Base-by-base conservation (phyloP, 495 filamentous ascomycete genomes). In the Parachaetomium inaequale region DNA sequence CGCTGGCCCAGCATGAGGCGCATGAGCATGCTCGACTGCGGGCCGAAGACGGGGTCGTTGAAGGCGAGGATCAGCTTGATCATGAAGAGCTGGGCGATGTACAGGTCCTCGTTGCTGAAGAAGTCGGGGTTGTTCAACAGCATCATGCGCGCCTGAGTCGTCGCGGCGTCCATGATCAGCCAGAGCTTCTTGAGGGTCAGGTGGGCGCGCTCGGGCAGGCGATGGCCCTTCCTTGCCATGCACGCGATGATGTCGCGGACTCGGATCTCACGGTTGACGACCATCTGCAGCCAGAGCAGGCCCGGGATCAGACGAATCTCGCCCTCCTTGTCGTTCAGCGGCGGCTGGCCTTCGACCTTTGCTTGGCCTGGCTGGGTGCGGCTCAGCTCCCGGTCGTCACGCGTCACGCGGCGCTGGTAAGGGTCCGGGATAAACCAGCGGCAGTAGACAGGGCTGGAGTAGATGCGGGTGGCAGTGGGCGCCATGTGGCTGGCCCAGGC, bases 81-180 rank as follows among this genome's bases (percentile, higher is more conserved):
- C 62, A 88, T 70, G 73, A 89, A 87, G 42, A 82, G 61, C 7
- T 79, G 77, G 7, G 77, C 74, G 42, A 78, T 71, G 66, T 82
- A 81, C 6, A 90, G 57, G 63, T 88, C 86, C 2, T 66, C 58
- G 59, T 83, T 71, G 2, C 71, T 72, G 77, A 83, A 87, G 49
- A 84, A 74, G 0, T 70, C 63, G 15, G 32, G 34, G 66, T 81
- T 82, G 36, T 73, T 70, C 0, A 88, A 68, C n/a, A 84, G 70
- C n/a, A 68, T 72, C 7, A 75, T 46, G 15, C 88, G 82, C 3
- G 69, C 72, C 3, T 55, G 40, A 54, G 76, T 85, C 21, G 82
- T 82, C 2, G 78, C 66, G 5, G 83, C 67, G 63, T 90, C 87
- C 77, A 90, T 84, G 26, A 85, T 61, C 31, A 88, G 80, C 88